Conservation (phyloP, 805 yeast species). For the Candida sithepensis region DNA sequence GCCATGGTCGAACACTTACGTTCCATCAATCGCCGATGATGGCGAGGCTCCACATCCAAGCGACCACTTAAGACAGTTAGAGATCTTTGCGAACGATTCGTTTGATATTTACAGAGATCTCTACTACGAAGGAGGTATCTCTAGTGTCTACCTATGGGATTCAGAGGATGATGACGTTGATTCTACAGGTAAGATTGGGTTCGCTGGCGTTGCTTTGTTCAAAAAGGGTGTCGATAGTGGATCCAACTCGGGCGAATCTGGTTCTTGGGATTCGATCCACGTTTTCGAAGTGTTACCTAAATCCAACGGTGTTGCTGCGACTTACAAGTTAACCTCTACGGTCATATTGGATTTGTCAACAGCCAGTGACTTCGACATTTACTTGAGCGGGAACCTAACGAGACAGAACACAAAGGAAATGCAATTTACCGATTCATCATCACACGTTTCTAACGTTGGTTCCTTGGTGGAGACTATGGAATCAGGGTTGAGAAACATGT, state of each 20-base stretch:
- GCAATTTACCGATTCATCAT: slow-evolving; percentile 44
- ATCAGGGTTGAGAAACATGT: slow-evolving; percentile 75
- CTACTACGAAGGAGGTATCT: slow-evolving; percentile 92
- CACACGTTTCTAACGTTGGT: slow-evolving; percentile 87
- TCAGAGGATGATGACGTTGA: slow-evolving; percentile 48
- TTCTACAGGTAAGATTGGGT: slow-evolving; percentile 50
- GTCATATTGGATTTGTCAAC: slow-evolving; percentile 70
- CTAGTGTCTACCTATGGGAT: slow-evolving; percentile 92
- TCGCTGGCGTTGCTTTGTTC: slow-evolving; percentile 88
- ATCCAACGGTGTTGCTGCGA: slow-evolving; percentile 36
- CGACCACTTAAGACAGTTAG: slow-evolving; percentile 63
- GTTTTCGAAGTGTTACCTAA: slow-evolving; percentile 71
- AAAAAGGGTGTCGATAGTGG: slow-evolving; percentile 50
- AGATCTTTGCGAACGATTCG: slow-evolving; percentile 79
- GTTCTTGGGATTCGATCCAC: slow-evolving; percentile 91
- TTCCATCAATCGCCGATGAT: slow-evolving; percentile 47
- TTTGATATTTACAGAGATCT: slow-evolving; percentile 90
- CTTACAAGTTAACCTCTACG: slow-evolving; percentile 80
- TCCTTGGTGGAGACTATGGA: slow-evolving; percentile 83
- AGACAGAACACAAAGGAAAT: slow-evolving; percentile 69
- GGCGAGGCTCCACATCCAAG: slow-evolving; percentile 75
- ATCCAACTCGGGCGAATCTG: slow-evolving; percentile 37
- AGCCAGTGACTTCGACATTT: slow-evolving; percentile 32
- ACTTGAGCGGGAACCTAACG: slow-evolving; percentile 78
- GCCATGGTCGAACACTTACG: slow-evolving; percentile 83